Evolutionary conservation across 1,284 basidiomycete genomes (phyloP), one percentile per base, ranked within the genome.

Genomic region (Hymenochaete sp.): DNA sequence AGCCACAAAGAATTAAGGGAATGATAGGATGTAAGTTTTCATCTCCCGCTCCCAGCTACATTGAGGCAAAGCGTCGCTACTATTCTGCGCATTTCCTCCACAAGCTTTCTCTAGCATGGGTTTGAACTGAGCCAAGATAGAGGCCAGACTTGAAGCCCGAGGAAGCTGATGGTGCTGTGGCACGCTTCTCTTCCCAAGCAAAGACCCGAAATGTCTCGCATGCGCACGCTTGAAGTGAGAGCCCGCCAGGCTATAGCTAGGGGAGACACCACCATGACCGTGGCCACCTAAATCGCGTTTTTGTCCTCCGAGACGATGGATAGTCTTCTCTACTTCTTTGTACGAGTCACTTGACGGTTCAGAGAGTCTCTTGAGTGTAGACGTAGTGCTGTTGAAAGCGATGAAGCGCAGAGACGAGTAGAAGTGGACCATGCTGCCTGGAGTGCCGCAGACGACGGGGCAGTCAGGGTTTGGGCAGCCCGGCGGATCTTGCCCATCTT

Each of bases 381-480:
- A 49, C 22, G 51, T 58, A n/a, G 70, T 71, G 45, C 67, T 52
- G 40, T 73, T 66, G 61, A 66, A 78, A 5, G 67, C 74, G 56
- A 79, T 72, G 46, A 55, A 62, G 31, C 63, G 57, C 22, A 85
- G 64, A 21, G 55, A 67, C 8, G 64, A 45, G 59, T 71, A 85
- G 63, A 76, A 81, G 61, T 84, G 79, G 5, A 79, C 72, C 53
- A 86, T 62, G 5, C 82, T 85, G 11, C 82, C 82, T n/a, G 83
- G 80, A 4, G 82, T 86, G 55, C 83, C 82, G 54, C 82, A 85
- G 35, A 83, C 72, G 47, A 82, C 71, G 26, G 79, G 73, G 58
- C 83, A 86, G 57, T 84, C 75, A 24, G 82, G 82, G 55, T 85
- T 82, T 2, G 83, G 82, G 54, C 84, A 87, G 22, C 83, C 84